phyloP scores from a whole-genome alignment of 108 stramenopile genomes.

The Cyclotella baltica region DNA sequence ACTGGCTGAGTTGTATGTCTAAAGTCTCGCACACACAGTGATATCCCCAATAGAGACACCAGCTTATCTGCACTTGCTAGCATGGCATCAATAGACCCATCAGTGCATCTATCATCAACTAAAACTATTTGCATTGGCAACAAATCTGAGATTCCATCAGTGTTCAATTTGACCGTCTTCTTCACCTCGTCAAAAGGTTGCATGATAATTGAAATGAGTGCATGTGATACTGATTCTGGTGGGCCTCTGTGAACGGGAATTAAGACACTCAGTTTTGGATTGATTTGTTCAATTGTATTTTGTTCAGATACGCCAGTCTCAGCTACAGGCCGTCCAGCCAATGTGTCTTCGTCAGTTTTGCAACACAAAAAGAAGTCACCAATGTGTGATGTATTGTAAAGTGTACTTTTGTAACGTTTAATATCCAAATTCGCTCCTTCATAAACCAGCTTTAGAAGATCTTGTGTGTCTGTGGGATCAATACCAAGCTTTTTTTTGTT shows the following conservation, averaged over 20 bases:
- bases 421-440: constrained; percentile 26
- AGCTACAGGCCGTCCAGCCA: not conserved
- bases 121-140: constrained; percentile 56
- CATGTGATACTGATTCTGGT: constrained; percentile 38
- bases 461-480: constrained; percentile 22
- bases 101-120: constrained; percentile 55
- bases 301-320: not conserved
- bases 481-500: not conserved
- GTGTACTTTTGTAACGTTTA: constrained; percentile 21
- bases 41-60: constrained; percentile 8
- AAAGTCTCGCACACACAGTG: constrained; percentile 15
- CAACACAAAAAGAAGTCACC: constrained; percentile 40
- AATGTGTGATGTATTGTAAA: constrained; percentile 52
- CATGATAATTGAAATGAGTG: constrained; percentile 44
- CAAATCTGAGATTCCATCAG: not conserved
- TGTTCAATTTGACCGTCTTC: not conserved
- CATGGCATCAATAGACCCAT: constrained; percentile 55
- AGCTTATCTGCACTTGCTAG: constrained; percentile 9
- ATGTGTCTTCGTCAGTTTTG: not conserved
- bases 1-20: not conserved
- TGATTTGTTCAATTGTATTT: not conserved
- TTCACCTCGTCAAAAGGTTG: constrained; percentile 31
- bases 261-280: constrained; percentile 45
- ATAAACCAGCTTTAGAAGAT: constrained; percentile 36
- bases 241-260: constrained; percentile 54